Percentiles rank a stretch among this genome's conserved stretches.
Evolutionary conservation across 2,329 filamentous ascomycete genomes (phyloP).

Genomic region (Pestalotiopsis sp.): DNA sequence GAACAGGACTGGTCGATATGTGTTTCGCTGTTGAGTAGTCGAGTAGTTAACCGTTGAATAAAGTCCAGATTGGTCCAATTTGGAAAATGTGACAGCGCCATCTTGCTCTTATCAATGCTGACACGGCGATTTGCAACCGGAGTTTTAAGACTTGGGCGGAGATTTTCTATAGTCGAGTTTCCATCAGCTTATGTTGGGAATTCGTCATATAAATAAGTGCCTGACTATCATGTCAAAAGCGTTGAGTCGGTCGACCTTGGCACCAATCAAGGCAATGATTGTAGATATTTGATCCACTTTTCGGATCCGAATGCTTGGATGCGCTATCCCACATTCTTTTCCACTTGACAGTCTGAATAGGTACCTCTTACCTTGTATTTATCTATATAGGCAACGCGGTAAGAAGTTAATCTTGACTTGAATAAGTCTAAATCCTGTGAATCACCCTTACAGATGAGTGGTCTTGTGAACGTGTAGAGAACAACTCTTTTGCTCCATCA

Average conservation of each 20-base stretch:
- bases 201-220: background rate
- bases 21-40: background rate
- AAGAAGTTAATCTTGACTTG: background rate
- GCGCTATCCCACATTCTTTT: background rate
- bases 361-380: no score
- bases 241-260: background rate
- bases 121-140: background rate
- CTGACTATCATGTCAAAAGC: conserved; percentile 2
- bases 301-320: background rate
- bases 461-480: background rate
- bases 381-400: background rate
- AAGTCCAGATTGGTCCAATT: background rate
- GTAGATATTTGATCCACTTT: background rate
- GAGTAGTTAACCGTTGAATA: background rate
- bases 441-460: background rate
- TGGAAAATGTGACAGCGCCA: background rate
- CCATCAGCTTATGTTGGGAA: background rate
- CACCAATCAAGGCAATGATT: background rate
- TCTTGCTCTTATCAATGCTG: background rate
- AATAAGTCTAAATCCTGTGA: background rate
- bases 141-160: background rate
- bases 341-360: background rate
- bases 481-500: background rate
- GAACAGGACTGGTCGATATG: background rate
- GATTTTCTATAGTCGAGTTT: background rate